phyloP scores from a whole-genome alignment of 306 rosid species.

The Cicer pinnatifidum region DNA sequence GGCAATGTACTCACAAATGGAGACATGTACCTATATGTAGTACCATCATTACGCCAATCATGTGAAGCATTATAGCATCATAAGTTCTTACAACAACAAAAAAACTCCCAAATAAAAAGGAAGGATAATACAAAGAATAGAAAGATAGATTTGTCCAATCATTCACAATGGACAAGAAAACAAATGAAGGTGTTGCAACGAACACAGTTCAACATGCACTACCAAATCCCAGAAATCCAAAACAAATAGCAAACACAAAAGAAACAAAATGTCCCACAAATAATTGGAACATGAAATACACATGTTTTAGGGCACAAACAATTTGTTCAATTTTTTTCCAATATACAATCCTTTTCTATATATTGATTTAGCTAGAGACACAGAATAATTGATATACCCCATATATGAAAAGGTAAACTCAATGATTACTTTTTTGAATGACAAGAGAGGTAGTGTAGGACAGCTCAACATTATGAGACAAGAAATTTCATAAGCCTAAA shows the following conservation, averaged over 20 bases:
- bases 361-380: constrained; percentile 26
- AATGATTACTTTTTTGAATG: constrained; percentile 24
- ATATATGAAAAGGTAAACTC: constrained; percentile 31
- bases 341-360: neutral
- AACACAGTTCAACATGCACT: neutral
- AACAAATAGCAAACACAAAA: constrained; percentile 22
- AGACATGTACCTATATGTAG: constrained; percentile 45
- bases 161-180: constrained; percentile 41
- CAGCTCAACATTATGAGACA: constrained; percentile 33
- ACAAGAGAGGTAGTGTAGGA: constrained; percentile 33
- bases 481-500: neutral
- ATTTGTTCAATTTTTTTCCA: constrained; percentile 11
- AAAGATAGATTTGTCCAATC: constrained; percentile 32
- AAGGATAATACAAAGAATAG: constrained; percentile 2
- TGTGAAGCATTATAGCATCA: constrained; percentile 22
- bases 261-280: constrained; percentile 5
- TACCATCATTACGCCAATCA: constrained; percentile 37
- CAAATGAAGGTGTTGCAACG: constrained; percentile 28
- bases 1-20: constrained; percentile 31
- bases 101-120: neutral
- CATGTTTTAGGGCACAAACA: constrained; percentile 34
- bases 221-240: constrained; percentile 28
- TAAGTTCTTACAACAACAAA: constrained; percentile 12
- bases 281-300: neutral
- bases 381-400: constrained; percentile 21